Conservation (phyloP, 176 grass and related monocot genomes). For the Oryza punctata region DNA sequence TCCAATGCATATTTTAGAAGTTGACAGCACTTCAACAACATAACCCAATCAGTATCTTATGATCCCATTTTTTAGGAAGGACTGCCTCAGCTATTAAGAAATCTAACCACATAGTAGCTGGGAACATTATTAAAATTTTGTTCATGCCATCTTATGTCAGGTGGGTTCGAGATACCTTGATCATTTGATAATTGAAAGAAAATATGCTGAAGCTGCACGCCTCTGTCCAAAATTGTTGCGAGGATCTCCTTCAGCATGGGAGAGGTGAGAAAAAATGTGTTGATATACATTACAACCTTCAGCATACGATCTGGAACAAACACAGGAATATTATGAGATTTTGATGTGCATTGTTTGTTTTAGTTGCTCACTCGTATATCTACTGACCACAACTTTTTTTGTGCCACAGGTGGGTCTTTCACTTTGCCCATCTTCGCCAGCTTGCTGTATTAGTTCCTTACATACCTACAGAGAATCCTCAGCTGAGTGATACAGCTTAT, state of each 20-base stretch:
- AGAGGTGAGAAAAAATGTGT: constrained; percentile 66
- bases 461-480: constrained; percentile 94
- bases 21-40: neutral
- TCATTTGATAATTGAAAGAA: constrained; percentile 94
- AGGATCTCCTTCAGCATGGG: constrained; percentile 93
- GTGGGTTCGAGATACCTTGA: constrained; percentile 96
- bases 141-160: constrained; percentile 52
- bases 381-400: constrained; percentile 43
- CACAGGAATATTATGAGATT: neutral
- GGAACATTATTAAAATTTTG: constrained; percentile 28
- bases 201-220: constrained; percentile 90
- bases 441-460: constrained; percentile 95
- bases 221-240: constrained; percentile 87
- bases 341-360: constrained; percentile 25
- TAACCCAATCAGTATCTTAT: neutral
- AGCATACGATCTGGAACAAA: neutral
- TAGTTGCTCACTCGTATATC: constrained; percentile 28
- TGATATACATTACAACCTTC: constrained; percentile 3
- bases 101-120: constrained; percentile 17
- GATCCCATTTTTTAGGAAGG: constrained; percentile 4
- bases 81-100: neutral
- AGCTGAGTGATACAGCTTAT: constrained; percentile 90
- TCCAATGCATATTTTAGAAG: neutral
- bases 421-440: constrained; percentile 96
- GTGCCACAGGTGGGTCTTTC: constrained; percentile 86